Base-by-base conservation (phyloP, 768 basidiomycete genomes). In the Kwoniella shandongensis region DNA sequence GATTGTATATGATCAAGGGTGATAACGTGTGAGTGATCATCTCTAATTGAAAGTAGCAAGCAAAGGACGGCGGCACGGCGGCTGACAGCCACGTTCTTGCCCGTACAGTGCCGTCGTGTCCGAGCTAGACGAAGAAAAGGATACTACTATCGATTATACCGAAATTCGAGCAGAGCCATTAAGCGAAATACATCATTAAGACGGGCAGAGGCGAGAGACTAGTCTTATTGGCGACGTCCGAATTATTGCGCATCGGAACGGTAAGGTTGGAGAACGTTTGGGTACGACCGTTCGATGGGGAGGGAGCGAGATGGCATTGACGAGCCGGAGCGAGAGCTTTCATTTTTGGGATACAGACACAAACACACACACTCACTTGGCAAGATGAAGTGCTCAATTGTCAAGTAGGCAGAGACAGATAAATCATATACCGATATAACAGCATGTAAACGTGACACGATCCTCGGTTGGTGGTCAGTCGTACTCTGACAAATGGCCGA, bases 1-100 rank as follows among this genome's bases (percentile, higher is more conserved):
- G 96, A 0, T 81, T 98, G 42, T 98, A 99, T 78, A 86, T 99
- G 70, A 91, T 99, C 73, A 92, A 97, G 70, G 96, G 96, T 2
- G 96, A 99, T 75, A 92, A 92, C 83, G 92, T 94, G 96, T 97
- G 69, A 77, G 91, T 84, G 22, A 26, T 6, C 20, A 23, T 47
- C 10, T 44, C 7, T 15, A 18, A 11, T 44, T 44, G 35, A 36
- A 36, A 36, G 35, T 8, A 8, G 10, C 35, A 36, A 36, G 8
- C 35, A 17, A 36, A 17, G 10, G 35, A n/a, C n/a, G n/a, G n/a
- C n/a, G n/a, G n/a, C n/a, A n/a, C n/a, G n/a, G 15, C 3, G 35
- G 23, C 53, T 32, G 48, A 23, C 26, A 22, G 38, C 12, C 2
- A 20, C 22, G 32, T 40, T 39, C 8, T 51, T 20, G 32, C 22